Evolutionary conservation across 306 rosid genomes (phyloP).

Genomic region (Amphicarpaea edgeworthii): DNA sequence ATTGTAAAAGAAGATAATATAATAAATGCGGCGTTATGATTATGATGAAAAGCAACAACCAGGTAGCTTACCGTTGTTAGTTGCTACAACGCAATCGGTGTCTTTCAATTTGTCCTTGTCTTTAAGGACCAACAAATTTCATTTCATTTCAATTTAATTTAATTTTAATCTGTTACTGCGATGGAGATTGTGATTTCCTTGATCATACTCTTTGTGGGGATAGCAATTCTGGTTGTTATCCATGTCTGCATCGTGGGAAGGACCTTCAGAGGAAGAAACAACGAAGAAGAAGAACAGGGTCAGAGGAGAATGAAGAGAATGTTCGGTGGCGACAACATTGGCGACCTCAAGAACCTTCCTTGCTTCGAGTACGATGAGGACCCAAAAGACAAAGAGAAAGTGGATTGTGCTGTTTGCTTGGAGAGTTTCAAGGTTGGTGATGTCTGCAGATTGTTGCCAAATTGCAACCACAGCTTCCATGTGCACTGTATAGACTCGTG

Average conservation of each 20-base stretch:
- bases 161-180: no score
- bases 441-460: slow-evolving; percentile 64
- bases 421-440: slow-evolving; percentile 70
- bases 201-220: slow-evolving; percentile 65
- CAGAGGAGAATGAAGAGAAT: no score
- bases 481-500: slow-evolving; percentile 67
- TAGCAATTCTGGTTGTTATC: slow-evolving; percentile 60
- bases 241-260: slow-evolving; percentile 69
- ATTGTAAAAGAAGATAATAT: no score
- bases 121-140: no score
- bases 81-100: no score
- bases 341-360: slow-evolving; percentile 67
- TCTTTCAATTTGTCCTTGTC: no score
- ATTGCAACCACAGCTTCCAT: slow-evolving; percentile 67
- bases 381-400: slow-evolving; percentile 25
- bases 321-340: slow-evolving; percentile 35
- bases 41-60: no score
- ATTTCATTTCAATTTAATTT: no score
- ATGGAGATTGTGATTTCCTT: slow-evolving; percentile 62
- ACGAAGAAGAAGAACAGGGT: background rate
- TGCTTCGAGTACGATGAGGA: slow-evolving; percentile 58
- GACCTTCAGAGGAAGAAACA: slow-evolving; percentile 48
- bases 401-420: slow-evolving; percentile 73
- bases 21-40: no score
- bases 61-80: no score